phyloP scores from a whole-genome alignment of 352 stramenopile species.

The Aphanomyces stellatus region DNA sequence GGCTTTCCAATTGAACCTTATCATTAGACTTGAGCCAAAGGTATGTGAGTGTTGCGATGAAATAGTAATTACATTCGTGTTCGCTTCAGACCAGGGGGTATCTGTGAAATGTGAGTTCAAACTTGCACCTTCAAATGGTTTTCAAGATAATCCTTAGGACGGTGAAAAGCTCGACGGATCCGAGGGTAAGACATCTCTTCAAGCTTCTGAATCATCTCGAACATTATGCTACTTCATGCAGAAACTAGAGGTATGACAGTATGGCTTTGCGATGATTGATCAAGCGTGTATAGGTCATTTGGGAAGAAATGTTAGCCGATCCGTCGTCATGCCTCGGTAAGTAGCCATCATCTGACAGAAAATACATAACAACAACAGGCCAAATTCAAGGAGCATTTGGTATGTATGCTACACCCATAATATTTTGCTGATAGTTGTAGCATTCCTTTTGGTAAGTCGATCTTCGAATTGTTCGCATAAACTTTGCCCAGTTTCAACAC shows the following conservation, averaged over 20 bases:
- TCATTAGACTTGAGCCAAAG: slow-evolving; percentile 14
- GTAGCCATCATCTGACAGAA: neutral
- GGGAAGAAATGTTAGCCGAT: slow-evolving; percentile 85
- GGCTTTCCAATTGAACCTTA: neutral
- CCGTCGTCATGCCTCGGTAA: slow-evolving; percentile 69
- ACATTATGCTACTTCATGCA: neutral
- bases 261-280: neutral
- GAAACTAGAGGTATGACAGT: slow-evolving; percentile 3
- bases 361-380: neutral
- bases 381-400: slow-evolving; percentile 18
- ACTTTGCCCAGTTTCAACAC: slow-evolving; percentile 52
- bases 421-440: slow-evolving; percentile 2
- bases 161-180: slow-evolving; percentile 14
- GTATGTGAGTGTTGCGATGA: neutral
- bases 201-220: neutral
- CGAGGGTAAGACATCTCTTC: slow-evolving; percentile 2
- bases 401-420: neutral
- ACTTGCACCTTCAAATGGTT: neutral
- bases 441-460: slow-evolving; percentile 5
- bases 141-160: neutral
- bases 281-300: slow-evolving; percentile 55
- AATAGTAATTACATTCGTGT: neutral
- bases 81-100: neutral
- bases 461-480: neutral
- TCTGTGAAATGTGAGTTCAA: slow-evolving; percentile 14